Percentiles rank a stretch among this genome's conserved stretches.
phyloP scores from a whole-genome alignment of 2,329 filamentous ascomycete genomes.

The Capronia epimyces region DNA sequence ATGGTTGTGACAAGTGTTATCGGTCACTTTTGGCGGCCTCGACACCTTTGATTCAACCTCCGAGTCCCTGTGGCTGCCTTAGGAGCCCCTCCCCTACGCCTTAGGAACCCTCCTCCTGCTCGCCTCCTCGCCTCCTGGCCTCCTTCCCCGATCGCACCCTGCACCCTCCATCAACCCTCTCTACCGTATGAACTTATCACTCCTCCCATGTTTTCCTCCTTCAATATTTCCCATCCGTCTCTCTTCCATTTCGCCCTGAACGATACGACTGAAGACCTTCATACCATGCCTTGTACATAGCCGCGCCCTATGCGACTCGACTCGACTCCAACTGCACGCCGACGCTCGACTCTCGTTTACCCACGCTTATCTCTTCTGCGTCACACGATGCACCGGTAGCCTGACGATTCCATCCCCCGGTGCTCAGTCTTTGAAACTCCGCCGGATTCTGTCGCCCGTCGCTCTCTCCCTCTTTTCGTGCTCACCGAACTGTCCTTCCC shows the following conservation, averaged over 20 bases:
- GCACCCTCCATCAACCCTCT: too few relatives aligned
- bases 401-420: constrained; percentile 7
- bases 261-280: too few relatives aligned
- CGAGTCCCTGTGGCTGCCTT: constrained; percentile 1
- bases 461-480: neutral
- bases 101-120: too few relatives aligned
- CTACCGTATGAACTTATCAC: too few relatives aligned
- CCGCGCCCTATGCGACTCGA: neutral
- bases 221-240: neutral
- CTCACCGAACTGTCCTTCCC: neutral
- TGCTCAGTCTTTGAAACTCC: constrained; percentile 2
- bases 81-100: neutral
- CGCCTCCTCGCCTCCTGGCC: too few relatives aligned
- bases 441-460: constrained; percentile 1
- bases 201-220: too few relatives aligned
- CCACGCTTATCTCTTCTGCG: constrained; percentile 4
- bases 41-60: neutral
- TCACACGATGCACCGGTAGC: neutral
- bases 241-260: too few relatives aligned
- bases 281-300: neutral
- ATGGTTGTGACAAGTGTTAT: too few relatives aligned
- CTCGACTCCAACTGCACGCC: neutral
- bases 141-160: too few relatives aligned
- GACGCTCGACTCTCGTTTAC: neutral
- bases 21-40: neutral